Evolutionary conservation across 306 rosid species (phyloP), one percentile per base, ranked within the genome.

Genomic region (Sechiopsis laciniata): DNA sequence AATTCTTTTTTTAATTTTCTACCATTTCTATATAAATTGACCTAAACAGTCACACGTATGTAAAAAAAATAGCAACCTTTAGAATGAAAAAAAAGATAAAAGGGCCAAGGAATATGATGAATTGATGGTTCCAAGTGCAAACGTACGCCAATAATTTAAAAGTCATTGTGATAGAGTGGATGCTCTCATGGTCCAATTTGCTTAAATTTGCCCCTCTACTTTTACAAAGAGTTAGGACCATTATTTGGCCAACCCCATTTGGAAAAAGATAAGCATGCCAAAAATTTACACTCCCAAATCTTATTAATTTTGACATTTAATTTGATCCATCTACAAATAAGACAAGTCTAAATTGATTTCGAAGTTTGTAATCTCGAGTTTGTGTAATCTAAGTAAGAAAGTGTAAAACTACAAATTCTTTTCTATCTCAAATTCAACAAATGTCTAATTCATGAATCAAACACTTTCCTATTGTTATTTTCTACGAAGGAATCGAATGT

Each of bases 151-250:
- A 69, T 24, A 69, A 40, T 40, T 40, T 40, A 5, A 40, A 40
- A 40, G 46, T 40, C 6, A 40, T 40, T 40, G 6, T 40, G 46
- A 40, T 40, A 40, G 46, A 26, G 58, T 69, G 57, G 74, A 24
- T 69, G 42, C 74, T 50, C 74, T 17, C 13, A 50, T 50, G 74
- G 15, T 69, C 74, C 74, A 69, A 68, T 20, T 21, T 68, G 21
- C 73, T 46, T 48, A 21, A 35, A 68, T 68, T 46, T 68, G 2
- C 8, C 70, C 46, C 40, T 17, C 20, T 46, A 40, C 46, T 48
- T 45, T 20, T 17, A 15, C 13, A 13, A 13, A 46, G 40, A 48
- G 55, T 42, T 66, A 10, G 72, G 72, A 45, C 71, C 71, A 66
- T 45, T 17, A 64, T 64, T 64, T n/a, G 71, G 52, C 71, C 71